Base-by-base conservation (phyloP, 139 green algal species). In the Chlorella sp. region DNA sequence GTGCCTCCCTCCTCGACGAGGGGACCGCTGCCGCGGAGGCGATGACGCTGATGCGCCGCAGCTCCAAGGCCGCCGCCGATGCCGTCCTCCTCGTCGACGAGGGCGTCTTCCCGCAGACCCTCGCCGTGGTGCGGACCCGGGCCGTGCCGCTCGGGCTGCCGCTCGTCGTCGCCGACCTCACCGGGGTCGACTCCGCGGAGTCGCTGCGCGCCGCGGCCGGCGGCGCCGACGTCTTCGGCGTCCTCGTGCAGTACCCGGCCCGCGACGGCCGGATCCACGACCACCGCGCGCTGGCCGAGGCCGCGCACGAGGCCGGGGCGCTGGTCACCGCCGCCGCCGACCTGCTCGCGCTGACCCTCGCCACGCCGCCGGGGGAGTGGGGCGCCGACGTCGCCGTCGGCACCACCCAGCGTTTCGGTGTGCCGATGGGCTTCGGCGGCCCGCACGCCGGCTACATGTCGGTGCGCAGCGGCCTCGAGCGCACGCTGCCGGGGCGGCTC, bases 21-120 rank as follows among this genome's bases (percentile, higher is more conserved):
- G 93, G 89, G 26, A 99, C 96, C 27, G 96, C 96, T 10, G 96
- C 96, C 1, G 96, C 96, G 0, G 96, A 99, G 87, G 96, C 93
- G 36, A 98, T 99, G 96, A 96, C 93, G 70, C 98, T 99, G 96
- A n/a, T n/a, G n/a, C n/a, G n/a, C n/a, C 98, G 93, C 88, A 86
- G 59, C 66, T 95, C 93, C 3, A 76, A 98, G 30, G 86, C 90
- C n/a, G n/a, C n/a, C n/a, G n/a, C n/a, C n/a, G n/a, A n/a, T n/a
- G n/a, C n/a, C 49, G 20, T 20, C 14, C 49, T 10, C 27, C 14
- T 22, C 27, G 10, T 26, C 78, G 81, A 75, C 92, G 89, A 81
- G 85, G 85, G 95, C 93, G 80, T 97, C 83, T 94, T 98, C 89
- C 96, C 96, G 26, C 96, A 99, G 89, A 99, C 94, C 30, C 98